Conservation (phyloP, 2,329 filamentous ascomycete species). For the Leptosphaerulina australis region DNA sequence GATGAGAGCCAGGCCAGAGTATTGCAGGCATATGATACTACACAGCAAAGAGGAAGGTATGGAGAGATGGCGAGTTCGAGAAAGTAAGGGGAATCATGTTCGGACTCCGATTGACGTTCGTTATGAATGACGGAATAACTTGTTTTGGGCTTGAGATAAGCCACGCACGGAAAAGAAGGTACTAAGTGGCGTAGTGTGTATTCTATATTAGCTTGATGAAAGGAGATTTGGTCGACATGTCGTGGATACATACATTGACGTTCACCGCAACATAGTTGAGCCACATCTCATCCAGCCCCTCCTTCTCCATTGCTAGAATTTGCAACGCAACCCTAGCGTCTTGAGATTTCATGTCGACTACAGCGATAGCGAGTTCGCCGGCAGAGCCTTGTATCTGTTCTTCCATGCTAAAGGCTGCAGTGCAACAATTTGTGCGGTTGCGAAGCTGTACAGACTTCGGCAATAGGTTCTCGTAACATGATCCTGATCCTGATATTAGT, state of each 20-base stretch:
- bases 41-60: slow-evolving; percentile 85
- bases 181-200: not conserved
- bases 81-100: slow-evolving; percentile 21
- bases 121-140: slow-evolving; percentile 8
- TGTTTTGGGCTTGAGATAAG: not conserved
- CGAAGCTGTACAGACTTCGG: too few relatives aligned
- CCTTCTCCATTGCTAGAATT: too few relatives aligned
- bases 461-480: too few relatives aligned
- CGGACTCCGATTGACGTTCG: not conserved
- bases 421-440: too few relatives aligned
- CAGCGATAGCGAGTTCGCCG: too few relatives aligned
- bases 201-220: not conserved
- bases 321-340: too few relatives aligned
- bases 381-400: too few relatives aligned
- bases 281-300: too few relatives aligned
- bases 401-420: too few relatives aligned
- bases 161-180: not conserved
- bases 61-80: slow-evolving; percentile 84
- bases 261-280: not conserved
- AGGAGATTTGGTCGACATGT: not conserved
- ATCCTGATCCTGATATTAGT: too few relatives aligned
- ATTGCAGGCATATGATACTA: slow-evolving; percentile 97
- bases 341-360: too few relatives aligned
- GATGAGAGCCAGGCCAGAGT: slow-evolving; percentile 96
- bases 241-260: not conserved